These are phyloP conservation scores for Didymella lethalis DNA, from an alignment of 2,329 filamentous ascomycete species.

Conservation along the genomic window DNA sequence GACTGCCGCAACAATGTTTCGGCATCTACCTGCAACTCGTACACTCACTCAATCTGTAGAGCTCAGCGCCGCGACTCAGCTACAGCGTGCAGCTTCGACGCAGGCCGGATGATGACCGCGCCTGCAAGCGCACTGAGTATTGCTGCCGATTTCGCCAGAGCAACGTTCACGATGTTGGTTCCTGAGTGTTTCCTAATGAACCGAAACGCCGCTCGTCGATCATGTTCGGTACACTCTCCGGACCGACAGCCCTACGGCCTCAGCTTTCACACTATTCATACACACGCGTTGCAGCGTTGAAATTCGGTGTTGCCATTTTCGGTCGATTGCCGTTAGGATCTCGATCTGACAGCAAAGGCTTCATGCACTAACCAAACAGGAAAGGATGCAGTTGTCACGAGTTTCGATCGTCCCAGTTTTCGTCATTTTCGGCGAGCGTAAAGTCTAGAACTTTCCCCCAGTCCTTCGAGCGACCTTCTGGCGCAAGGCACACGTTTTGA, in stretches of 20 bases:
- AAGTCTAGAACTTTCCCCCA: slow-evolving; percentile 14
- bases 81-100: slow-evolving; percentile 3
- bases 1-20: slow-evolving; percentile 1
- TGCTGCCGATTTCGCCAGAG: neutral
- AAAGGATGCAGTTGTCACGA: slow-evolving; percentile 12
- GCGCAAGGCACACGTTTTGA: slow-evolving; percentile 14
- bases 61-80: neutral
- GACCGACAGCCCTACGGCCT: slow-evolving; percentile 7
- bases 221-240: slow-evolving; percentile 5
- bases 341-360: slow-evolving; percentile 18
- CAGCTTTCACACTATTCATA: neutral
- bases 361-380: slow-evolving; percentile 18
- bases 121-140: slow-evolving; percentile 1
- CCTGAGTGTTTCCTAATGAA: neutral
- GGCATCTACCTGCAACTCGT: neutral
- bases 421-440: slow-evolving; percentile 5
- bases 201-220: slow-evolving; percentile 7
- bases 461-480: neutral
- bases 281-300: slow-evolving; percentile 1
- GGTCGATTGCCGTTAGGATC: slow-evolving; percentile 10
- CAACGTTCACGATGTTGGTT: slow-evolving; percentile 5
- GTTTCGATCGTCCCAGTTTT: slow-evolving; percentile 18
- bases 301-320: slow-evolving; percentile 3
- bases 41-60: neutral
- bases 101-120: slow-evolving; percentile 1